Percentiles rank a stretch among this genome's conserved stretches.
phyloP scores from a whole-genome alignment of 2,329 filamentous ascomycete genomes.

The Claviceps purpurea region DNA sequence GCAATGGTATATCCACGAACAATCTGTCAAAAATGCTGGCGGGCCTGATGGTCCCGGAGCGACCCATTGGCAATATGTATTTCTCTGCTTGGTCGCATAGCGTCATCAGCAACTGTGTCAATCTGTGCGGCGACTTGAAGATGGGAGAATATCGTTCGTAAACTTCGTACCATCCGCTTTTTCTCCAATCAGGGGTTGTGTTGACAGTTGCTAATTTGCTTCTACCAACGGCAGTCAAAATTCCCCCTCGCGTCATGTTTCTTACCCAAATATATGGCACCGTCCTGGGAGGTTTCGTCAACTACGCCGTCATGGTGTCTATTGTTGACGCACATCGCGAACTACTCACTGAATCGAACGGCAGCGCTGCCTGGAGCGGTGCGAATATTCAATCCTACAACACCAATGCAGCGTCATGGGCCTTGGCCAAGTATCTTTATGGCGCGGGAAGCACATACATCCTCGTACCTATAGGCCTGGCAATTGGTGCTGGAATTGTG shows the following conservation, averaged over 20 bases:
- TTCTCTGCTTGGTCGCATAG: slow-evolving; percentile 46
- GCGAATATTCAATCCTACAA: slow-evolving; percentile 33
- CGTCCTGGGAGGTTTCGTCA: slow-evolving; percentile 27
- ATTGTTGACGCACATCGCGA: slow-evolving; percentile 29
- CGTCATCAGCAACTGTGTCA: slow-evolving; percentile 36
- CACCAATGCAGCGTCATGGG: slow-evolving; percentile 17
- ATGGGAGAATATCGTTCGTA: slow-evolving; percentile 42
- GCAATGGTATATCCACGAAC: slow-evolving; percentile 30
- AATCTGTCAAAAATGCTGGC: slow-evolving; percentile 45
- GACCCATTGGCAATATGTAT: slow-evolving; percentile 43
- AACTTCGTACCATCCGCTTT: too few relatives aligned
- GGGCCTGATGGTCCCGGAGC: slow-evolving; percentile 35
- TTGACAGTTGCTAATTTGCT: too few relatives aligned
- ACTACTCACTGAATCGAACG: slow-evolving; percentile 26
- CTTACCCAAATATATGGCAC: slow-evolving; percentile 27
- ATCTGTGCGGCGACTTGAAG: slow-evolving; percentile 39
- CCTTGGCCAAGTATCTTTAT: slow-evolving; percentile 29
- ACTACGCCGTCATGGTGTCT: slow-evolving; percentile 31
- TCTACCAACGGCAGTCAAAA: slow-evolving; percentile 10
- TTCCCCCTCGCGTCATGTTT: slow-evolving; percentile 26
- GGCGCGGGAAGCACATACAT: slow-evolving; percentile 22
- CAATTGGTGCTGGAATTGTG: slow-evolving; percentile 26
- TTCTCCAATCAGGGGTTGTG: neutral
- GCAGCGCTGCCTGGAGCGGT: slow-evolving; percentile 32
- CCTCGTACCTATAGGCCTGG: slow-evolving; percentile 24